Evolutionary conservation across 768 basidiomycete genomes (phyloP), one percentile per base, ranked within the genome.

Genomic region (Russula ochroleuca): DNA sequence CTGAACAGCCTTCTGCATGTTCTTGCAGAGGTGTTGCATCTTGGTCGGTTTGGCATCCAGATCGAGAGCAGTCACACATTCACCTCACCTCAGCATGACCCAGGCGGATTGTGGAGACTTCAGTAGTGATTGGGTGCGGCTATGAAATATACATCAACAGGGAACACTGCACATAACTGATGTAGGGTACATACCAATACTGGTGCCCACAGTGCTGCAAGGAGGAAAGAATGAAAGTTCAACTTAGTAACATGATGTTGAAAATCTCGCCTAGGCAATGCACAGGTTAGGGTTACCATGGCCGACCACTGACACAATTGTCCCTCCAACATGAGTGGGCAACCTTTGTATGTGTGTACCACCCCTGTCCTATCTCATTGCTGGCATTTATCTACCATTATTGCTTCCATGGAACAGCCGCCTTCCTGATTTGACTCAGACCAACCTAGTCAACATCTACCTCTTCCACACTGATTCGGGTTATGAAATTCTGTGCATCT

Each of bases 291-390:
- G n/a, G n/a, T n/a, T n/a, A n/a, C n/a, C n/a, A n/a, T n/a, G n/a
- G n/a, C n/a, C n/a, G n/a, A 78, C 77, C 0, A 54, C 73, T 9
- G 75, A 80, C 62, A 82, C 82, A 23, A 65, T 77, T 28, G 78
- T 94, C 64, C 73, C 80, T n/a, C n/a, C 92, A 96, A 74, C 82
- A 87, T 70, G 74, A 88, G 54, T 91, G 83, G 80, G 83, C 85
- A 5, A 81, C 85, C 41, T 86, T 93, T 71, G 84, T 93, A 71
- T 94, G 92, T 91, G 71, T 73, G 90, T 87, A 33, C 31, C 57
- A 11, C 57, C 67, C 14, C 65, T 64, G 15, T 69, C 47, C 48
- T 63, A 65, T 40, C 63, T 66, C 49, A 65, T 10, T 56, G 49
- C 51, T 41, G 45, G 49, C 64, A 13, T 63, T 40, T 21, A 57